Base-by-base conservation (phyloP, 2,329 filamentous ascomycete species). In the Aspergillus texensis region DNA sequence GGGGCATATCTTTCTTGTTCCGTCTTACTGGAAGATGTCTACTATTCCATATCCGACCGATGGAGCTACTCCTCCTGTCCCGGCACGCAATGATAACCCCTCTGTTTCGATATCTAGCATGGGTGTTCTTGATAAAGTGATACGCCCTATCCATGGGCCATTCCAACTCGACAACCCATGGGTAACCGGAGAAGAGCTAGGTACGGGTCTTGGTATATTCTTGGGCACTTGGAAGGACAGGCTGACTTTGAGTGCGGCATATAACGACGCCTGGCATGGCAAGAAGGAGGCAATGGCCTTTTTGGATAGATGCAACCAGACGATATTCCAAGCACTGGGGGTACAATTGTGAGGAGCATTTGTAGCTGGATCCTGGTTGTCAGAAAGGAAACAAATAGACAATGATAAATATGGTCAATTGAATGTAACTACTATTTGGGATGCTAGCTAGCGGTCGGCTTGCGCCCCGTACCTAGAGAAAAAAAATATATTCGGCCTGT, bases 101-200 rank as follows among this genome's bases (percentile, higher is more conserved):
- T 73, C 71, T 0, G 70, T 65, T 2, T 71, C 70, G 0, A 68
- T 72, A 6, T 70, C 70, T 0, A 71, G 71, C 39, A 43, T 73
- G 43, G 71, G 71, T 0, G 60, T 68, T 10, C 63, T 81, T 2
- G 80, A 83, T 26, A 61, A 65, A 10, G 71, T 80, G 0, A 71
- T 82, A 1, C 34, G 60, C 0, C 71, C 71, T 0, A 65, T 62
- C 3, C 66, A 67, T 2, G 77, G 75, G 0, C 28, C 45, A 0
- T 70, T 82, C 1, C 68, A 73, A 12, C 63, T 78, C 0, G 55
- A 72, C 2, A 66, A 78, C 14, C 79, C 80, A 0, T 83, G 81
- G 80, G 80, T 82, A 0, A 81, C 80, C 0, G 81, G 80, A 0
- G 81, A 83, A 60, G 81, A 83, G 61, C 68, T 83, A 2, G 73